A percentile compares a stretch with the other conserved stretches of the same genome.
Evolutionary conservation across 805 yeast genomes (phyloP).

Genomic region (Yarrowia keelungensis): DNA sequence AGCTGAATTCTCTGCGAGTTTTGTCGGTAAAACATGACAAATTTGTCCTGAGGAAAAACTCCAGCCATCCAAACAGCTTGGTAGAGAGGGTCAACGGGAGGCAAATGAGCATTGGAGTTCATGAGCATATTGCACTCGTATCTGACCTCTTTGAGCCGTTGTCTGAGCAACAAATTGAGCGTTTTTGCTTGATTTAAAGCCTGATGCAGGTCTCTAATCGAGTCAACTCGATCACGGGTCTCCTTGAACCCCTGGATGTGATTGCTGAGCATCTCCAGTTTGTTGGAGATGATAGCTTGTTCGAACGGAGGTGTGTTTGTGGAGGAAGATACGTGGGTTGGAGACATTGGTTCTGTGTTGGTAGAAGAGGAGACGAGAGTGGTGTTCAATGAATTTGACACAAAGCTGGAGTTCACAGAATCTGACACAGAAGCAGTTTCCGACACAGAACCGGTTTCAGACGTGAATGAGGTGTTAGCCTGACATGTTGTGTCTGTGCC

Average conservation of each 20-base stretch:
- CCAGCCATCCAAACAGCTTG: conserved; percentile 26
- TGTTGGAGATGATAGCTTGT: not conserved
- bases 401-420: too few species aligned
- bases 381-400: too few species aligned
- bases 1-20: conserved; percentile 1
- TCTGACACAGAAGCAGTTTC: too few species aligned
- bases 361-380: too few species aligned
- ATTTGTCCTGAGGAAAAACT: conserved; percentile 6
- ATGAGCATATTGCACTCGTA: conserved; percentile 13
- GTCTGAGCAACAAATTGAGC: conserved; percentile 7
- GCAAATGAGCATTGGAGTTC: not conserved
- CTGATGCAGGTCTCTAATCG: conserved; percentile 7
- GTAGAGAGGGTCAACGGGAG: conserved; percentile 7
- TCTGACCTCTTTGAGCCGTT: conserved; percentile 15
- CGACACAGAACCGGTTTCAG: too few species aligned
- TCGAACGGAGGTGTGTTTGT: not conserved
- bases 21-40: not conserved
- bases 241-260: not conserved
- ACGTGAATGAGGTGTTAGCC: too few species aligned
- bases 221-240: not conserved
- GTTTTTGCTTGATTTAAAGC: conserved; percentile 22
- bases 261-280: not conserved
- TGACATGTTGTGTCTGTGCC: too few species aligned
- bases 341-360: not conserved
- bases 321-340: not conserved